Evolutionary conservation across 2,329 filamentous ascomycete genomes (phyloP).

Genomic region (Cercospora zeae-maydis): DNA sequence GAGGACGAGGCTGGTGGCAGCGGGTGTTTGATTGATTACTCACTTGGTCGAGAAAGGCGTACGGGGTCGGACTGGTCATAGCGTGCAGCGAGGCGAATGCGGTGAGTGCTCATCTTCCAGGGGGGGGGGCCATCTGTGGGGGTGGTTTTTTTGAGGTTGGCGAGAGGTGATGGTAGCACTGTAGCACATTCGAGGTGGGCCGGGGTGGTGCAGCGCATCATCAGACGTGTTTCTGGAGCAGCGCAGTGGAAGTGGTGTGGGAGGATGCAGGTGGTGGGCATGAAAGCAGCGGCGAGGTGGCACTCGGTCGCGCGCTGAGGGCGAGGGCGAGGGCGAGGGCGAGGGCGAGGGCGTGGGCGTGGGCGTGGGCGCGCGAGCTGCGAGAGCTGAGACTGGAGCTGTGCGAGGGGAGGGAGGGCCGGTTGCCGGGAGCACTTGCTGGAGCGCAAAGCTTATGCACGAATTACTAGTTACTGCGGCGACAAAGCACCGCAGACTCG

Average conservation of each 20-base stretch:
- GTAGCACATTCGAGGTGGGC: background rate
- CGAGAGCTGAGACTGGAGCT: background rate
- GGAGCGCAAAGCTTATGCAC: constrained; percentile 5
- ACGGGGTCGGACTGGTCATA: background rate
- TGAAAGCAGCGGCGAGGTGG: background rate
- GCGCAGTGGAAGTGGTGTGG: background rate
- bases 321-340: no score
- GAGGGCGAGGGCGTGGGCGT: no score
- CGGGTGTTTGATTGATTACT: background rate
- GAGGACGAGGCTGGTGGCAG: background rate
- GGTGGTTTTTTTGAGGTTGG: background rate
- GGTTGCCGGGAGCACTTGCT: background rate
- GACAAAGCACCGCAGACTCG: background rate
- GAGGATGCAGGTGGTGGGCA: background rate
- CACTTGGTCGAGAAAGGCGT: background rate
- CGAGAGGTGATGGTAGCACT: background rate
- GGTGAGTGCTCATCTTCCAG: background rate
- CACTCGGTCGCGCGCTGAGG: background rate
- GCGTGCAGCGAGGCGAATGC: background rate
- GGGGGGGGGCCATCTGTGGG: background rate
- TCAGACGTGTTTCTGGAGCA: background rate
- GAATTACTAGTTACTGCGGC: background rate
- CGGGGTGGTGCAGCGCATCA: background rate
- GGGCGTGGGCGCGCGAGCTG: background rate
- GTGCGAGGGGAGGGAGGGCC: background rate